phyloP scores from a whole-genome alignment of 345 rosid genomes.

The Garcia nutans region DNA sequence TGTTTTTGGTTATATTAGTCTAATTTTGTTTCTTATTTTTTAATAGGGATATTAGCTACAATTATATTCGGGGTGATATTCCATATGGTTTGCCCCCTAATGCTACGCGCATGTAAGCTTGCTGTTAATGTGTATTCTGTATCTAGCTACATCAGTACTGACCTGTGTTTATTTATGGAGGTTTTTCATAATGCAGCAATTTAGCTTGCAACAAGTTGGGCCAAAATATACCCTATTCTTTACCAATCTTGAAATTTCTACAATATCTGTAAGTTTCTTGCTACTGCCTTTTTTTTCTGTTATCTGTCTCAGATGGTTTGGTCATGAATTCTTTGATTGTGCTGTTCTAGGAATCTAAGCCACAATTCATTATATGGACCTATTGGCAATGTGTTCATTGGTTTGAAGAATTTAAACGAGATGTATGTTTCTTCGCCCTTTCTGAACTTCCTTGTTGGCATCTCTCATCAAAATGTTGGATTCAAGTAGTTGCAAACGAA shows the following conservation, averaged over 20 bases:
- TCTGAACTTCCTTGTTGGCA: background rate
- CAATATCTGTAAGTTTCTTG: slow-evolving; percentile 57
- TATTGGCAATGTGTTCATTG: slow-evolving; percentile 77
- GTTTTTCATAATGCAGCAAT: slow-evolving; percentile 47
- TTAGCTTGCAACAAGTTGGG: slow-evolving; percentile 69
- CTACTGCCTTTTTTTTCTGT: slow-evolving; percentile 4
- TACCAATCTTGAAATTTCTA: slow-evolving; percentile 55
- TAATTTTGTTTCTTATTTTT: slow-evolving; percentile 20
- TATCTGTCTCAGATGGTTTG: slow-evolving; percentile 5
- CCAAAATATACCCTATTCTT: slow-evolving; percentile 62
- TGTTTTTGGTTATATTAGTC: background rate
- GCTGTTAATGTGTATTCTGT: background rate
- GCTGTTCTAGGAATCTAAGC: slow-evolving; percentile 73
- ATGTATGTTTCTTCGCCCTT: slow-evolving; percentile 48
- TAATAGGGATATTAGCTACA: slow-evolving; percentile 75
- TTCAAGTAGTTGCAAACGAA: background rate
- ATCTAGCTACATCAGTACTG: background rate
- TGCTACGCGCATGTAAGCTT: slow-evolving; percentile 70
- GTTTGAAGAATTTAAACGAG: slow-evolving; percentile 58
- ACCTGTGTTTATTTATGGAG: background rate
- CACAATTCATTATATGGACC: slow-evolving; percentile 76
- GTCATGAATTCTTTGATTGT: slow-evolving; percentile 1
- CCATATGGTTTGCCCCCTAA: slow-evolving; percentile 75
- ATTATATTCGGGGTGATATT: slow-evolving; percentile 64
- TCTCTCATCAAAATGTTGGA: background rate